Percentiles rank a stretch among this genome's conserved stretches.
Evolutionary conservation across 2,329 filamentous ascomycete genomes (phyloP).

Genomic region (Penicillium hesseltinei): DNA sequence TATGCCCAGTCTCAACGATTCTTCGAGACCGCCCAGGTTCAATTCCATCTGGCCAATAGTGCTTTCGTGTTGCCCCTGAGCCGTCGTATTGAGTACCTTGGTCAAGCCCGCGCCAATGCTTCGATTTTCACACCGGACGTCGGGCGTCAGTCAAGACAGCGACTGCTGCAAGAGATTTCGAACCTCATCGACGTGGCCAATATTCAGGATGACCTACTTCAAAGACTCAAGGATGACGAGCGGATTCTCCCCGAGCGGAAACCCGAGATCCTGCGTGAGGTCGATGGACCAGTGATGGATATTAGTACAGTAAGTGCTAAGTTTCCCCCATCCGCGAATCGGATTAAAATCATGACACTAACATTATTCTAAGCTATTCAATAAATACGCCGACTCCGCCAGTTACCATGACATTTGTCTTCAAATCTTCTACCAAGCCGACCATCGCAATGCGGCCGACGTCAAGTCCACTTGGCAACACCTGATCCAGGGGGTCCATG

Average conservation of each 20-base stretch:
- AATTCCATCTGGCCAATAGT: slow-evolving; percentile 79
- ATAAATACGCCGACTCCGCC: slow-evolving; percentile 84
- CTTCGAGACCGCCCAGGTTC: slow-evolving; percentile 83
- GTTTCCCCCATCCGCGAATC: fast-evolving
- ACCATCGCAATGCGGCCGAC: slow-evolving; percentile 83
- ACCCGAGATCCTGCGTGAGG: slow-evolving; percentile 61
- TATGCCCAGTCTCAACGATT: slow-evolving; percentile 81
- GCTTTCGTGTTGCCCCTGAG: slow-evolving; percentile 76
- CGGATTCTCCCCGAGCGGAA: slow-evolving; percentile 66
- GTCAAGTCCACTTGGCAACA: slow-evolving; percentile 83
- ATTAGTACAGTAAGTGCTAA: slow-evolving; percentile 67
- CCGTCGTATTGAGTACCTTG: slow-evolving; percentile 83
- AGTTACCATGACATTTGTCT: slow-evolving; percentile 93
- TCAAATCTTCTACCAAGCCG: slow-evolving; percentile 85
- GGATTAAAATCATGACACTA: slow-evolving; percentile 8
- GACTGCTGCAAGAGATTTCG: slow-evolving; percentile 78
- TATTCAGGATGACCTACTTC: slow-evolving; percentile 88
- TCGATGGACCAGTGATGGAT: slow-evolving; percentile 75
- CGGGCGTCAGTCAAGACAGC: slow-evolving; percentile 76
- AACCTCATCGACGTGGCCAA: slow-evolving; percentile 89
- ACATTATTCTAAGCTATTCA: slow-evolving; percentile 71
- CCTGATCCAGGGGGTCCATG: slow-evolving; percentile 71
- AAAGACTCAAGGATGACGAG: slow-evolving; percentile 69
- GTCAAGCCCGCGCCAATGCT: slow-evolving; percentile 86
- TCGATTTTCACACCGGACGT: slow-evolving; percentile 77